Conservation (phyloP, 1,284 basidiomycete genomes). For the Sanghuangporus sanghuang region DNA sequence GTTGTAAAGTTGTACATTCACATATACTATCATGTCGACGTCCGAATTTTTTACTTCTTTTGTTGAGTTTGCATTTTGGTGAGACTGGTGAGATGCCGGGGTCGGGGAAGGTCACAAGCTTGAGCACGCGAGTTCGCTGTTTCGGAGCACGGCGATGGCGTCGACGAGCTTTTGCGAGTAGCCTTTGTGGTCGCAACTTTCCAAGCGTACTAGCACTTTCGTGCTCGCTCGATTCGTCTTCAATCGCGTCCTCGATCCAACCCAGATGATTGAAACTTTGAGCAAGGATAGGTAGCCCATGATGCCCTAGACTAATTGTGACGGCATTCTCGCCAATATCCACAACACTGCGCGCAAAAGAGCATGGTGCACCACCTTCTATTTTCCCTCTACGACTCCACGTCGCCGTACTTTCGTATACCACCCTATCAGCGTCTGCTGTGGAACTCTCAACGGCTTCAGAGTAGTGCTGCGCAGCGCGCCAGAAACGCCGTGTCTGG, state of each 20-base stretch:
- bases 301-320: constrained; percentile 10
- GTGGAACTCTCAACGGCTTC: neutral
- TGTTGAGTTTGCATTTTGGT: neutral
- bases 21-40: neutral
- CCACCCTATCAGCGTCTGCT: neutral
- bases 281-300: constrained; percentile 15
- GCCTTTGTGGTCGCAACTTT: neutral
- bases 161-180: neutral
- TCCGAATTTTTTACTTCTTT: neutral
- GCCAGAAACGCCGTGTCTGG: constrained; percentile 8
- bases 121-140: constrained; percentile 2
- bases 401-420: neutral
- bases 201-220: neutral
- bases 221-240: neutral
- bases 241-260: constrained; percentile 14
- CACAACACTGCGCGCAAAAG: constrained; percentile 11
- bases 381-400: neutral
- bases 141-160: neutral
- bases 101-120: constrained; percentile 18
- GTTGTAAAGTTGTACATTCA: constrained; percentile 9
- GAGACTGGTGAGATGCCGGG: constrained; percentile 9
- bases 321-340: constrained; percentile 14
- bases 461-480: constrained; percentile 16
- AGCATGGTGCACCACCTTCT: constrained; percentile 9
- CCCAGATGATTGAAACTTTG: constrained; percentile 17